Conservation (phyloP, 1,139 yeast genomes). For the Debaryomycetaceae sp. region DNA sequence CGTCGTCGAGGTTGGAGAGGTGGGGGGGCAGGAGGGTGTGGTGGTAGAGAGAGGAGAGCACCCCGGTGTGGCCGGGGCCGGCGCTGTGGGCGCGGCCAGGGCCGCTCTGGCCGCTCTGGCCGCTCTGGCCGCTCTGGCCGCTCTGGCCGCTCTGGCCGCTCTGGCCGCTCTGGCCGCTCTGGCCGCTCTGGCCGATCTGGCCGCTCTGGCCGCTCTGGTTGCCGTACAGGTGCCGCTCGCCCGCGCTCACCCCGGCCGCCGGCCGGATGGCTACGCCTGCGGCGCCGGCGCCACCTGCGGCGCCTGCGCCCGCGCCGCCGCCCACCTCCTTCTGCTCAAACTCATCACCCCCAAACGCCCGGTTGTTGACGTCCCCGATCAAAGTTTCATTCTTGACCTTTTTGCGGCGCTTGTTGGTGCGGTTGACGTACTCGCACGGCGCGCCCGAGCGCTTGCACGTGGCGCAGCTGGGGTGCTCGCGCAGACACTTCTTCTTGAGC, state of each 20-base stretch:
- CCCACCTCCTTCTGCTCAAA: no score
- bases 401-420: conserved; percentile 25
- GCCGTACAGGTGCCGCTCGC: not conserved
- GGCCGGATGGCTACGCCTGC: no score
- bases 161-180: no score
- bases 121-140: no score
- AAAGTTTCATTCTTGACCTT: conserved; percentile 7
- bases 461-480: conserved; percentile 34
- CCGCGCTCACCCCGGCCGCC: not conserved
- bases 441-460: conserved; percentile 33
- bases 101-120: not conserved
- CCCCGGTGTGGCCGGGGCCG: no score
- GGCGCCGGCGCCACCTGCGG: conserved; percentile 1
- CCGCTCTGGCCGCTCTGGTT: not conserved
- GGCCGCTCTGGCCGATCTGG: no score
- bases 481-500: conserved; percentile 39
- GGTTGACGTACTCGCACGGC: conserved; percentile 34
- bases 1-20: conserved; percentile 24
- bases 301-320: no score
- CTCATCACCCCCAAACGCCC: no score
- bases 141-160: no score
- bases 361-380: conserved; percentile 5
- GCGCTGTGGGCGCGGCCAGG: not conserved
- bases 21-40: conserved; percentile 2
- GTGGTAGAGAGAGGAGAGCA: conserved; percentile 3